A percentile compares a stretch with the other conserved stretches of the same genome.
These are phyloP conservation scores for Aureobasidium melanogenum DNA, from an alignment of 2,329 filamentous ascomycete species.

Conservation along the genomic window DNA sequence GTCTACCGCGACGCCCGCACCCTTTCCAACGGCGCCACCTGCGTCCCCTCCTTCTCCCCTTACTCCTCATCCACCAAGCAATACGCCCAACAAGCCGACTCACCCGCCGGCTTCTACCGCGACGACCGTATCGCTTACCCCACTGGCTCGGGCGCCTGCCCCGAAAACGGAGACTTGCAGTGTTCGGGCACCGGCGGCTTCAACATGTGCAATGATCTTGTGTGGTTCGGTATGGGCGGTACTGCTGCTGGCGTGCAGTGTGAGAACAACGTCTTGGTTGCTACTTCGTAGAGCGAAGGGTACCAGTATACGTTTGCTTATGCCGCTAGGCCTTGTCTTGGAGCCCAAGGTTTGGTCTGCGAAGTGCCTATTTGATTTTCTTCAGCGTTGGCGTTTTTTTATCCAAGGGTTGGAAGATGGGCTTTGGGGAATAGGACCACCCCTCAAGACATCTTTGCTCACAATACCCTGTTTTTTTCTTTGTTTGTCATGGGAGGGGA, in stretches of 20 bases:
- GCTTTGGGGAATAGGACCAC: not conserved
- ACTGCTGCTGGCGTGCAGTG: conserved; percentile 23
- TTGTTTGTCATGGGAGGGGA: not conserved
- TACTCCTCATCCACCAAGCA: conserved; percentile 16
- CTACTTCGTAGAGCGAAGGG: conserved; percentile 5
- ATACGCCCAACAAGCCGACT: conserved; percentile 21
- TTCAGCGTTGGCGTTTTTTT: not conserved
- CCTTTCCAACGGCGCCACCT: conserved; percentile 29
- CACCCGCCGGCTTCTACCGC: conserved; percentile 21
- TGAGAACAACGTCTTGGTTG: conserved; percentile 19
- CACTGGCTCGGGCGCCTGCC: conserved; percentile 22
- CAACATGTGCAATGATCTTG: conserved; percentile 24
- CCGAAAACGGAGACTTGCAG: conserved; percentile 18
- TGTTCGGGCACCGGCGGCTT: conserved; percentile 24
- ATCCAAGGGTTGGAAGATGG: not conserved
- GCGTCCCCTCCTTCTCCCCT: conserved; percentile 24
- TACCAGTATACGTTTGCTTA: not conserved
- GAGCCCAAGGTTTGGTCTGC: not conserved
- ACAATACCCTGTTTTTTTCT: not conserved
- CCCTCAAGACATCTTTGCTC: not conserved
- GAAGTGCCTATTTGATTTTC: not conserved
- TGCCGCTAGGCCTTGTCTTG: not conserved
- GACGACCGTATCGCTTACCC: conserved; percentile 26
- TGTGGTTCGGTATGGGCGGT: conserved; percentile 25
- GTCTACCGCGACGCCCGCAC: conserved; percentile 24